phyloP scores from a whole-genome alignment of 768 basidiomycete genomes.

The Macrolepiota fuliginosa region DNA sequence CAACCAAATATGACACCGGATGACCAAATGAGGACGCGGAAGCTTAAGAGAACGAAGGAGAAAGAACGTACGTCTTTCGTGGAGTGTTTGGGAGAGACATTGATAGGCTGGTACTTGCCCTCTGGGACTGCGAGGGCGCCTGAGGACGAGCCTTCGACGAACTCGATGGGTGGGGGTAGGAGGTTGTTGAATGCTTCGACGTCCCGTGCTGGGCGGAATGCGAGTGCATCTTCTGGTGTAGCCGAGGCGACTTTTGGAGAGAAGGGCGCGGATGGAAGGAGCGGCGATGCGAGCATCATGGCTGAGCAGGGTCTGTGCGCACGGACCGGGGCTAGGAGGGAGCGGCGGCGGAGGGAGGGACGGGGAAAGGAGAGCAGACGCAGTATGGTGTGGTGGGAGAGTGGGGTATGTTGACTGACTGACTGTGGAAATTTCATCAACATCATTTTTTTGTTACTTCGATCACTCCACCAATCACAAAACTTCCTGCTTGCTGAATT shows the following conservation, averaged over 20 bases:
- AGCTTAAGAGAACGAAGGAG: slow-evolving; percentile 8
- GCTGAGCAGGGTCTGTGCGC: slow-evolving; percentile 14
- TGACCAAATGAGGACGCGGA: not conserved
- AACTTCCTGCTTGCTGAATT: not conserved
- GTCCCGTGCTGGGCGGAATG: slow-evolving; percentile 68
- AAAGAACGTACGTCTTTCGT: slow-evolving; percentile 43
- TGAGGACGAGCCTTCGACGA: slow-evolving; percentile 81
- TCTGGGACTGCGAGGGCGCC: slow-evolving; percentile 69
- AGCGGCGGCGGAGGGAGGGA: not conserved
- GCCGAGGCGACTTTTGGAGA: slow-evolving; percentile 43
- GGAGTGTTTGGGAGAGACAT: slow-evolving; percentile 52
- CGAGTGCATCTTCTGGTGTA: slow-evolving; percentile 47
- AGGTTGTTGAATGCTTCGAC: slow-evolving; percentile 73
- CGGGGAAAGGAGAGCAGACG: not conserved
- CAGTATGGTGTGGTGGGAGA: not conserved
- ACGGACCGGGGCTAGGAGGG: not conserved
- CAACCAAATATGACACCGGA: slow-evolving; percentile 2
- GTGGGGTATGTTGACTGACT: not conserved
- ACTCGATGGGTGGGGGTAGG: slow-evolving; percentile 80
- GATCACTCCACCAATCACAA: slow-evolving; percentile 3
- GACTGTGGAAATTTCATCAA: slow-evolving; percentile 9
- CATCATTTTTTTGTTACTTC: slow-evolving; percentile 10
- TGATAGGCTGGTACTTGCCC: slow-evolving; percentile 81
- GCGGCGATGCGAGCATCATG: slow-evolving; percentile 68
- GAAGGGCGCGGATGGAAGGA: slow-evolving; percentile 39